These are phyloP conservation scores for Apiospora arundinis DNA, from an alignment of 2,329 filamentous ascomycete genomes.

Conservation along the genomic window DNA sequence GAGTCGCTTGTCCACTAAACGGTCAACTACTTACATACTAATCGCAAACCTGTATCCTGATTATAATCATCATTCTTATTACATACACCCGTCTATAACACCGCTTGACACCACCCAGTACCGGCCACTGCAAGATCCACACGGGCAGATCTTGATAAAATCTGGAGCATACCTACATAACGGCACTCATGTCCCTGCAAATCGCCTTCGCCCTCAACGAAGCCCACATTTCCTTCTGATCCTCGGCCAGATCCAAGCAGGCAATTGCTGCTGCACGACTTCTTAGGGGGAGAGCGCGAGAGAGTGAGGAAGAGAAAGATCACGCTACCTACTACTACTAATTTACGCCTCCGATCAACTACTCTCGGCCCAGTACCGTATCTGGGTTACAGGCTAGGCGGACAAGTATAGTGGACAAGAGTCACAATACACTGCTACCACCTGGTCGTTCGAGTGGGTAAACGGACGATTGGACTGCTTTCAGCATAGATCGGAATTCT, in stretches of 20 bases:
- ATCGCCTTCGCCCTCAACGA: constrained; percentile 2
- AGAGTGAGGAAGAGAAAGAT: too few relatives aligned
- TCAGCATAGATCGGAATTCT: constrained; percentile 8
- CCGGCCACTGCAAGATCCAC: constrained; percentile 21
- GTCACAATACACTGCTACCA: background rate
- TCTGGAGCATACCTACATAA: constrained; percentile 25
- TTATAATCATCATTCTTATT: background rate
- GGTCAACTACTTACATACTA: background rate
- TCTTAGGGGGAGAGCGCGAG: too few relatives aligned
- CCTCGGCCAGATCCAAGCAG: constrained; percentile 4
- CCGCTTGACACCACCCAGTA: constrained; percentile 15
- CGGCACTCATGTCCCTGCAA: constrained; percentile 13
- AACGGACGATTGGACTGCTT: constrained; percentile 6
- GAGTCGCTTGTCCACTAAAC: background rate
- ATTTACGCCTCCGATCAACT: background rate
- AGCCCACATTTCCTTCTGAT: constrained; percentile 5
- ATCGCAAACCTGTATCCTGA: background rate
- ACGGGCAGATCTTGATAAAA: constrained; percentile 18
- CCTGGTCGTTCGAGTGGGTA: background rate
- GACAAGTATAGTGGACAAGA: background rate
- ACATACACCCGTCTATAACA: constrained; percentile 19
- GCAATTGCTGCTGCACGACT: background rate
- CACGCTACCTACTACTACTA: background rate
- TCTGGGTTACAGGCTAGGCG: background rate
- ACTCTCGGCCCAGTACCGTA: constrained; percentile 2